These are phyloP conservation scores for Cutaneotrichosporon sp. DNA, from an alignment of 1,284 basidiomycete genomes.

Conservation along the genomic window DNA sequence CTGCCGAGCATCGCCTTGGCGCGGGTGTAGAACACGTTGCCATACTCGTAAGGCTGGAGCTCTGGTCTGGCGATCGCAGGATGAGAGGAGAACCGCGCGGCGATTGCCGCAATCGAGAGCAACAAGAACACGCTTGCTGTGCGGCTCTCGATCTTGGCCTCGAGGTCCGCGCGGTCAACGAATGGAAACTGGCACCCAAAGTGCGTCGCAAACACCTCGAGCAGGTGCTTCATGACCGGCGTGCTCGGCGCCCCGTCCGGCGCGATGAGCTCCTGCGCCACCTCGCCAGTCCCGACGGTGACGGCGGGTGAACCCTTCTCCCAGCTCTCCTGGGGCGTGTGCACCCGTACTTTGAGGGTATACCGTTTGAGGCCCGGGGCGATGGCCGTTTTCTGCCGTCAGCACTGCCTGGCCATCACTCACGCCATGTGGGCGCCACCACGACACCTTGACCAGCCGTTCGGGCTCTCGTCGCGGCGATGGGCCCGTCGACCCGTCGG, in stretches of 20 bases:
- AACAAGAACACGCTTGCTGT: slow-evolving; percentile 33
- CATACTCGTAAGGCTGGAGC: slow-evolving; percentile 37
- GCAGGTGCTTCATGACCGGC: slow-evolving; percentile 32
- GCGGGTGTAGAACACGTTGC: slow-evolving; percentile 32
- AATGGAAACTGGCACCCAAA: slow-evolving; percentile 40
- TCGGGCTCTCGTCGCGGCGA: slow-evolving; percentile 22
- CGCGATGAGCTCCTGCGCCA: slow-evolving; percentile 22
- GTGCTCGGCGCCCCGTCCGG: slow-evolving; percentile 25
- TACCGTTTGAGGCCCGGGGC: slow-evolving; percentile 38
- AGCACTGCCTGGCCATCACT: background rate
- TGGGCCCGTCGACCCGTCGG: no score
- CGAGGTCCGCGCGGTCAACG: slow-evolving; percentile 21
- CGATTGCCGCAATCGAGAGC: slow-evolving; percentile 31
- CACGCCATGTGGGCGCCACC: slow-evolving; percentile 41
- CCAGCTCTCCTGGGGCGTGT: slow-evolving; percentile 20
- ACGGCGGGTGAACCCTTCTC: slow-evolving; percentile 13
- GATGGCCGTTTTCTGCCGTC: slow-evolving; percentile 33
- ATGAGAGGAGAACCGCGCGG: slow-evolving; percentile 38
- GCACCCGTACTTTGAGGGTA: slow-evolving; percentile 37
- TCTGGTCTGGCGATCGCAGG: slow-evolving; percentile 33
- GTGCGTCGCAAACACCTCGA: slow-evolving; percentile 34
- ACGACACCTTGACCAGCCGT: slow-evolving; percentile 36
- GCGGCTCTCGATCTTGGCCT: slow-evolving; percentile 21
- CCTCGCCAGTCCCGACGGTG: slow-evolving; percentile 1
- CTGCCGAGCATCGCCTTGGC: slow-evolving; percentile 36